Base-by-base conservation (phyloP, 2,329 filamentous ascomycete species). In the Trichophyton schoenleinii region DNA sequence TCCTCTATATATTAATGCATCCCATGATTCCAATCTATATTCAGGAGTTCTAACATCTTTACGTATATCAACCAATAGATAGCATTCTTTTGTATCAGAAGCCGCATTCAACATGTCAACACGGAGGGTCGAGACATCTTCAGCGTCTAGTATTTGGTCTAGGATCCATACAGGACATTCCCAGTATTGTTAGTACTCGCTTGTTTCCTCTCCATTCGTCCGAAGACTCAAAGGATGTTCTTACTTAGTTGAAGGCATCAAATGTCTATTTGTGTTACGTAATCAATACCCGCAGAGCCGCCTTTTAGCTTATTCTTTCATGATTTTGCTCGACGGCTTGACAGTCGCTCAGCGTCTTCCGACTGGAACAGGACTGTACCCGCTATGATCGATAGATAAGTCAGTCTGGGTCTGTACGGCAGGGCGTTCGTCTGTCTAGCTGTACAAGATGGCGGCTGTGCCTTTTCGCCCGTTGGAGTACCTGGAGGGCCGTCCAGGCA, bases 401-500 rank as follows among this genome's bases (percentile, higher is more conserved):
- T 9, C 34, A 18, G 49, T 31, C 25, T 59, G 34, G 6, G 28
- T 28, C 31, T 60, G 57, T 15, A 61, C 60, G 63, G 64, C 62
- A 60, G 49, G 55, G 59, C 22, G 48, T 44, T 55, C 15, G 38
- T 49, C 52, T 59, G 36, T 36, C 36, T n/a, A 42, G 55, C 46
- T 41, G 28, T 46, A 59, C 55, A 79, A 71, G 63, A 83, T 83
- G 80, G 77, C 77, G 68, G 77, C 74, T 64, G 79, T 83, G 60
- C 81, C 82, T 59, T 79, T 80, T 65, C 82, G 83, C 66, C 81
- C 83, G 61, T 88, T 92, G 72, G 91, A 96, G 72, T 97, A 96
- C 76, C 86, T 97, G 72, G 91, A 97, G 81, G 85, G 87, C 72
- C 86, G 95, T 70, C 89, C 89, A 58, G 90, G 91, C 65, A 90